phyloP scores from a whole-genome alignment of 164 flowering plant genomes.

The Macadamia integrifolia region DNA sequence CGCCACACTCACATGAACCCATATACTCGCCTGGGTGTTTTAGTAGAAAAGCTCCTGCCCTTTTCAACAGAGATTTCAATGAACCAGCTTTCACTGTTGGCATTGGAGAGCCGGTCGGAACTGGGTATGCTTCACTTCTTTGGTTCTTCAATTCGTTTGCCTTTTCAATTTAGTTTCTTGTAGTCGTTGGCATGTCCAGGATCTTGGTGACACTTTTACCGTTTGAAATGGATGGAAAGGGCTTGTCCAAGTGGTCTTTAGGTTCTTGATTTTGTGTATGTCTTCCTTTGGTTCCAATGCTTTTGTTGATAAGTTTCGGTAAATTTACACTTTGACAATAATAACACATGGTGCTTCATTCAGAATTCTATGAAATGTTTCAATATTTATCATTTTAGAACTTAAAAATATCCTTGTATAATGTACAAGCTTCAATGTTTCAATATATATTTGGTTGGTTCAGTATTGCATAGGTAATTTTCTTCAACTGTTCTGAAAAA shows the following conservation, averaged over 20 bases:
- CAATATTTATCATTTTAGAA: too few species aligned
- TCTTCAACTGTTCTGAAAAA: too few species aligned
- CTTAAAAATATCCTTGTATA: not conserved
- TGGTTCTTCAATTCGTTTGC: slow-evolving; percentile 1
- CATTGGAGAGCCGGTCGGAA: slow-evolving; percentile 98
- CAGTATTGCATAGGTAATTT: too few species aligned
- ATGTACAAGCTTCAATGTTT: not conserved
- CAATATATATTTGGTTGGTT: not conserved
- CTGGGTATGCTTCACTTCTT: slow-evolving; percentile 54
- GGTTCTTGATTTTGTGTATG: not conserved
- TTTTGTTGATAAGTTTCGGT: not conserved
- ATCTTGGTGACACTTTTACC: too few species aligned
- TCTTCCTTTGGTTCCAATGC: not conserved
- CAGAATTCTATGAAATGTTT: not conserved
- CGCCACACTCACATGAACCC: slow-evolving; percentile 96
- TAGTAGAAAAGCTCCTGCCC: slow-evolving; percentile 73
- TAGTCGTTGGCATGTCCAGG: not conserved
- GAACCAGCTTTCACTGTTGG: slow-evolving; percentile 94
- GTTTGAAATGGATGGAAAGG: too few species aligned
- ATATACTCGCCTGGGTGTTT: slow-evolving; percentile 91
- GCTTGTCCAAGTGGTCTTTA: not conserved
- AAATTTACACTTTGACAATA: not conserved
- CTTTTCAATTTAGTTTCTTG: not conserved
- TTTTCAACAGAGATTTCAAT: slow-evolving; percentile 57
- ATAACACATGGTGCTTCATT: not conserved